A percentile compares a stretch with the other conserved stretches of the same genome.
phyloP scores from a whole-genome alignment of 2,329 filamentous ascomycete species.

The Dactylellina leptospora region DNA sequence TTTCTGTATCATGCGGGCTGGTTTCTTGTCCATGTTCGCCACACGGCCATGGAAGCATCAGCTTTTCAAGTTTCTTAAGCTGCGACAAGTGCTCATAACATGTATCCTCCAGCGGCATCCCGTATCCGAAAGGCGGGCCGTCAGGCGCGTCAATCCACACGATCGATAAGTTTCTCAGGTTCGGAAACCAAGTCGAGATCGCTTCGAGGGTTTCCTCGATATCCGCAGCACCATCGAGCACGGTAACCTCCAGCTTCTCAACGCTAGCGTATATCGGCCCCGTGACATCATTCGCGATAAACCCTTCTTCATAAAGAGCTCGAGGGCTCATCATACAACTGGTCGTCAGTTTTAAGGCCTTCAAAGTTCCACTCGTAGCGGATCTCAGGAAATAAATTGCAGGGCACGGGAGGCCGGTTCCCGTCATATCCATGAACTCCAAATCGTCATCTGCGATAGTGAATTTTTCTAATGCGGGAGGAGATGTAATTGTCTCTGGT shows the following conservation, averaged over 20 bases:
- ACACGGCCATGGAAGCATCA: constrained; percentile 9
- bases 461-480: background rate
- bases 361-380: background rate
- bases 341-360: background rate
- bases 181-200: background rate
- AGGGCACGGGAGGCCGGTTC: background rate
- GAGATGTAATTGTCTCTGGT: background rate
- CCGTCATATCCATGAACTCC: background rate
- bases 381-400: background rate
- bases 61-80: background rate
- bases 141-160: too few relatives aligned
- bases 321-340: background rate
- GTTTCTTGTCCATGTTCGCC: background rate
- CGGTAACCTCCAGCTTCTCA: background rate
- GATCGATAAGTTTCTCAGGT: background rate
- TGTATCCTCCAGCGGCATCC: too few relatives aligned
- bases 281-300: background rate
- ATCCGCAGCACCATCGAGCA: background rate
- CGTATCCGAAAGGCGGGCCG: too few relatives aligned
- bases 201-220: background rate
- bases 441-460: background rate
- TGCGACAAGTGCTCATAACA: too few relatives aligned
- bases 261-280: background rate
- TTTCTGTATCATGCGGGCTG: background rate
- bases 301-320: background rate